Base-by-base conservation (phyloP, 352 stramenopile species). In the Sclerospora graminicola region DNA sequence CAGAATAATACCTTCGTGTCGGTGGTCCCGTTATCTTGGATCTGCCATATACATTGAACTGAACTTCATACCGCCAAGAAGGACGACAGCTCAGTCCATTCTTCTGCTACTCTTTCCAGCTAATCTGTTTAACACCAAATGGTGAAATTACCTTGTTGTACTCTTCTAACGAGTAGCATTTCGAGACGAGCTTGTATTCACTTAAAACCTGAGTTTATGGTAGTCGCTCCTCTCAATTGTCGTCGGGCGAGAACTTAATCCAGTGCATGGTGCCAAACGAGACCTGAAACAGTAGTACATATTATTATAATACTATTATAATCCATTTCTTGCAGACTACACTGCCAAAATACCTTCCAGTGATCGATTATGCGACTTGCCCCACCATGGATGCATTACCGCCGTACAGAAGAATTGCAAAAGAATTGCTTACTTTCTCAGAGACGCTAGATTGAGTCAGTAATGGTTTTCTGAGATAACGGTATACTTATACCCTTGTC, bases 201-300 rank as follows among this genome's bases (percentile, higher is more conserved):
- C 47, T 52, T 94, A 98, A 48, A 95, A 89, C 15, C 90, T 98
- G 57, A 97, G 83, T 51, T 90, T 84, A 31, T 89, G 82, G 68
- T 96, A 94, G 67, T 97, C 89, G 37, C 88, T 87, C 58, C 96
- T 88, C 41, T n/a, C 74, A 93, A 48, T 94, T 91, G 60, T 96
- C 87, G 18, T 95, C 82, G 0, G 85, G 82, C 34, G 86, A 96
- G 24, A 90, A 90, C 64, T 97, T 97, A 48, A 97, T 89, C 89
- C 92, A 97, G 75, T 94, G 88, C 70, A 97, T 95, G 51, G 95
- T 93, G 21, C 83, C 69, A 42, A 96, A 96, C 15, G 84, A 95
- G 26, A 95, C 67, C 86, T 91, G 39, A 33, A 41, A 14, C 32
- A 41, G 6, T n/a, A 30, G 18, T 16, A 35, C 30, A 54, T 36